Evolutionary conservation across 345 rosid species (phyloP).

Genomic region (Mercurialis annua): DNA sequence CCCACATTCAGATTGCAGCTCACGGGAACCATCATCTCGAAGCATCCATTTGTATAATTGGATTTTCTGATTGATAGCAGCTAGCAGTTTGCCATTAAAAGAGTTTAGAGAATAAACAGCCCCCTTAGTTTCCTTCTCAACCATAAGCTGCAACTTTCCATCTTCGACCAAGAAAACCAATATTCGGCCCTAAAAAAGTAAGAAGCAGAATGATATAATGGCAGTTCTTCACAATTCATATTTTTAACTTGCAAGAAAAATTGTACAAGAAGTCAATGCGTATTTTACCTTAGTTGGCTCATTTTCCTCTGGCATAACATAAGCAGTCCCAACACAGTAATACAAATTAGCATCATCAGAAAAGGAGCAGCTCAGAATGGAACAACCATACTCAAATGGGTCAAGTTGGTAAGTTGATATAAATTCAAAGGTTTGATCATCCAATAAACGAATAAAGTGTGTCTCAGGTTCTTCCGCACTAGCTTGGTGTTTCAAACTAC

Average conservation of each 20-base stretch:
- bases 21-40: conserved; percentile 80
- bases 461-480: conserved; percentile 74
- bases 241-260: neutral
- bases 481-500: conserved; percentile 66
- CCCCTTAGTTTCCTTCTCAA: conserved; percentile 94
- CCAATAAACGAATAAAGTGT: conserved; percentile 75
- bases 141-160: conserved; percentile 76
- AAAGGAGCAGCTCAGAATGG: conserved; percentile 89
- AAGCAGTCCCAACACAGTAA: conserved; percentile 93
- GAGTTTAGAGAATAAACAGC: conserved; percentile 81
- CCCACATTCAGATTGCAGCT: conserved; percentile 87
- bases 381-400: conserved; percentile 82
- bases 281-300: conserved; percentile 75
- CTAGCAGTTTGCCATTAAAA: conserved; percentile 89
- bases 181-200: conserved; percentile 66
- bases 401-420: conserved; percentile 79
- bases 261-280: neutral
- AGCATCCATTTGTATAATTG: conserved; percentile 94
- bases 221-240: neutral
- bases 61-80: conserved; percentile 87
- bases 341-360: conserved; percentile 71
- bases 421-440: conserved; percentile 81
- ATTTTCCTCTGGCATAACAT: conserved; percentile 83
- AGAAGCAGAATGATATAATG: neutral
- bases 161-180: conserved; percentile 83